These are phyloP conservation scores for Tuber melanosporum DNA, from an alignment of 495 filamentous ascomycete genomes.

Conservation along the genomic window DNA sequence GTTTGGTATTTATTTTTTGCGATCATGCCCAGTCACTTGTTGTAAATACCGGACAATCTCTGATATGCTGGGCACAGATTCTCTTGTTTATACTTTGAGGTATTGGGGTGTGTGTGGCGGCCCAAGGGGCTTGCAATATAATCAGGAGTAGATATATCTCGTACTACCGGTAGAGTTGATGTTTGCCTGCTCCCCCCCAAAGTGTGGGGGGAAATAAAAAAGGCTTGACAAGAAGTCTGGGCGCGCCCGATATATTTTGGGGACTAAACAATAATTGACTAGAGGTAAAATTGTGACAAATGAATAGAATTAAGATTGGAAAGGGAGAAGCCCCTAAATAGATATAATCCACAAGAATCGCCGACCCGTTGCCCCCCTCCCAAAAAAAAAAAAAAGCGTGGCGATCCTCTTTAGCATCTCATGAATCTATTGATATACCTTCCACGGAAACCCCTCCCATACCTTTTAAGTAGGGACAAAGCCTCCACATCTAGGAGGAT, in stretches of 20 bases:
- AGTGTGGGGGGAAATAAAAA: neutral
- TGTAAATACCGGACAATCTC: no score
- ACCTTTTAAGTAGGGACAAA: neutral
- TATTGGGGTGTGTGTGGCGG: no score
- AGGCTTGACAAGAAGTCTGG: neutral
- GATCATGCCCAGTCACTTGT: no score
- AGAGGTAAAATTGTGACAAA: neutral
- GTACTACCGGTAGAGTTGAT: neutral
- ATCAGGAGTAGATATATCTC: no score
- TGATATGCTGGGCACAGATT: no score
- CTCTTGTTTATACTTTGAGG: no score
- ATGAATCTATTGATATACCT: neutral
- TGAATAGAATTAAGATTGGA: neutral
- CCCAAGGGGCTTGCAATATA: no score
- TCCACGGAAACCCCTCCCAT: neutral
- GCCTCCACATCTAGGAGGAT: neutral
- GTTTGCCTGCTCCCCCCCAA: neutral
- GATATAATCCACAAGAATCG: neutral
- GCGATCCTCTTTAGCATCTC: neutral
- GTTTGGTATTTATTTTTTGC: no score
- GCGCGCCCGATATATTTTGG: neutral
- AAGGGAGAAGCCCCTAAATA: neutral
- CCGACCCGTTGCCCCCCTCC: neutral
- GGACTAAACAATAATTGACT: neutral
- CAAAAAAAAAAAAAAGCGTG: neutral